Conservation (phyloP, 805 yeast species). For the Ogataea chonburiensis region DNA sequence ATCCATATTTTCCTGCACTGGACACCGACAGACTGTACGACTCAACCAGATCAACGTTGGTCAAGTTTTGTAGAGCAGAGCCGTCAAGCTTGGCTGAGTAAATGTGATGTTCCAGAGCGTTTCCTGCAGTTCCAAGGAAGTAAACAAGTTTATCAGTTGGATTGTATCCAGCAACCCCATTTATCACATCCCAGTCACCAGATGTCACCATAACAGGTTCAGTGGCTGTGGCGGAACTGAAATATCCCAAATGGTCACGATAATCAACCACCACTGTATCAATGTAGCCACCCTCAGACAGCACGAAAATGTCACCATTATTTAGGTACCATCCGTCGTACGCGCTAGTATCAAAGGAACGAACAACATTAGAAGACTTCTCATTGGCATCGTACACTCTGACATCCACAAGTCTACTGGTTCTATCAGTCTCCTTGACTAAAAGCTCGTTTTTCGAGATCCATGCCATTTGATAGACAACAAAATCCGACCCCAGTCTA, state of each 20-base stretch:
- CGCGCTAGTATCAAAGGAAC: slow-evolving; percentile 43
- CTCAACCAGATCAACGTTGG: slow-evolving; percentile 38
- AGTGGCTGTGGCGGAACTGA: slow-evolving; percentile 42
- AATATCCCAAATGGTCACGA: slow-evolving; percentile 64
- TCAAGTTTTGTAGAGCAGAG: slow-evolving; percentile 24
- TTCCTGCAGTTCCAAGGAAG: slow-evolving; percentile 56
- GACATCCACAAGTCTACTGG: slow-evolving; percentile 54
- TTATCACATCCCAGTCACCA: slow-evolving; percentile 54
- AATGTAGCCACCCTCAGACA: slow-evolving; percentile 56
- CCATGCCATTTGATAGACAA: slow-evolving; percentile 67
- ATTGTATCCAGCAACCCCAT: slow-evolving; percentile 49
- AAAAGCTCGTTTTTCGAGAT: slow-evolving; percentile 46
- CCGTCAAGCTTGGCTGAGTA: slow-evolving; percentile 45
- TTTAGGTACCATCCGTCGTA: slow-evolving; percentile 57
- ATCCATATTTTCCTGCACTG: slow-evolving; percentile 52
- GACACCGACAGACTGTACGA: slow-evolving; percentile 55
- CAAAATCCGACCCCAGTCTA: slow-evolving; percentile 42
- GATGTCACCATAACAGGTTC: slow-evolving; percentile 42
- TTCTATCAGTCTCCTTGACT: slow-evolving; percentile 62
- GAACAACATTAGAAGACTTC: slow-evolving; percentile 36
- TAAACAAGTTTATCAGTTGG: slow-evolving; percentile 46
- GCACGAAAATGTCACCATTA: slow-evolving; percentile 36
- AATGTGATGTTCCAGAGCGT: slow-evolving; percentile 58
- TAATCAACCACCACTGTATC: slow-evolving; percentile 58
- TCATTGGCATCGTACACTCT: slow-evolving; percentile 40